phyloP scores from a whole-genome alignment of 2,329 filamentous ascomycete species.

The Chaetothyriales sp. region DNA sequence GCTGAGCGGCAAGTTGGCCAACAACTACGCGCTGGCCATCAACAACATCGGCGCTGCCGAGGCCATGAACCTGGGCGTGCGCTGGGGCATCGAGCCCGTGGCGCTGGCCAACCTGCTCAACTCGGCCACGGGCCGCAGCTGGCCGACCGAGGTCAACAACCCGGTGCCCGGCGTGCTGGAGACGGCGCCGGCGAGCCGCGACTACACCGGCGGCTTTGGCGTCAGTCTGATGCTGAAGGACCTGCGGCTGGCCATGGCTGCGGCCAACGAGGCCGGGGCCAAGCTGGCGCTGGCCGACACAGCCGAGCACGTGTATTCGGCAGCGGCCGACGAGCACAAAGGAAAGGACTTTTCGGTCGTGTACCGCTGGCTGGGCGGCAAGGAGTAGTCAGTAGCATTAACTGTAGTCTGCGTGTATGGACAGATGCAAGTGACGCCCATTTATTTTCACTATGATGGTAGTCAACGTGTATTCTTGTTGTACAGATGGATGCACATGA shows the following conservation, averaged over 20 bases:
- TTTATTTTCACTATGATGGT: no score
- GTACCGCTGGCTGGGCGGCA: slow-evolving; percentile 35
- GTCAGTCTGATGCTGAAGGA: slow-evolving; percentile 72
- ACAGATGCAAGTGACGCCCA: no score
- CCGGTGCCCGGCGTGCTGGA: slow-evolving; percentile 76
- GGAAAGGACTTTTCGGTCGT: slow-evolving; percentile 72
- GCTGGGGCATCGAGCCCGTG: slow-evolving; percentile 49
- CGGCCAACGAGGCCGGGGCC: slow-evolving; percentile 54
- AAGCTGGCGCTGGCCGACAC: slow-evolving; percentile 50
- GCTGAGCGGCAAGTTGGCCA: slow-evolving; percentile 82
- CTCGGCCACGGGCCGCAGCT: slow-evolving; percentile 83
- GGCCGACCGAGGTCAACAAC: slow-evolving; percentile 93
- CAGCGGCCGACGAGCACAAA: slow-evolving; percentile 48
- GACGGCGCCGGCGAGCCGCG: slow-evolving; percentile 58
- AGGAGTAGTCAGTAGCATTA: slow-evolving; percentile 11
- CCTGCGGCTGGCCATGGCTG: slow-evolving; percentile 56
- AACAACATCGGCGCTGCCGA: slow-evolving; percentile 68
- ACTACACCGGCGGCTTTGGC: slow-evolving; percentile 66
- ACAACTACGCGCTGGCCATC: slow-evolving; percentile 90
- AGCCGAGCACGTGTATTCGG: slow-evolving; percentile 54
- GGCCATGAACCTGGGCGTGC: slow-evolving; percentile 52
- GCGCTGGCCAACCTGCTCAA: slow-evolving; percentile 79
- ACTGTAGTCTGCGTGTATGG: no score
- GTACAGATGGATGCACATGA: no score
- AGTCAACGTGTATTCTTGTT: no score